Evolutionary conservation across 2,329 filamentous ascomycete species (phyloP).

Genomic region (Acrodontium crateriforme): DNA sequence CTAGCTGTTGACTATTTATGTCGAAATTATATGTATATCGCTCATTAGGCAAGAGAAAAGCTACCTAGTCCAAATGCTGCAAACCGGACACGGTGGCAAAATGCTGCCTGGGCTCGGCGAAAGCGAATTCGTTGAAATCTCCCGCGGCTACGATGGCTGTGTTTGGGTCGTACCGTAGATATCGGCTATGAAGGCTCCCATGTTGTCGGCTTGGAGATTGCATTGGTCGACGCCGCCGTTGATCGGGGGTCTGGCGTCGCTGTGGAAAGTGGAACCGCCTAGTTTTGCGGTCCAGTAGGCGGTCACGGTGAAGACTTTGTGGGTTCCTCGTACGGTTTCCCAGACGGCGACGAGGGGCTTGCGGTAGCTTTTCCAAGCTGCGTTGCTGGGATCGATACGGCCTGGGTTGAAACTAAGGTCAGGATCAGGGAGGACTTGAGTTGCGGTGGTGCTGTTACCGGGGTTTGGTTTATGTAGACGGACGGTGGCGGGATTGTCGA

Average conservation of each 20-base stretch:
- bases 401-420: slow-evolving; percentile 56
- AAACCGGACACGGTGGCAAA: slow-evolving; percentile 44
- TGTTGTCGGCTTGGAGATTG: slow-evolving; percentile 42
- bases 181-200: slow-evolving; percentile 42
- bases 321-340: slow-evolving; percentile 42
- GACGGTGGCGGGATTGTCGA: slow-evolving; percentile 45
- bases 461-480: slow-evolving; percentile 45
- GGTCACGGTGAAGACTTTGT: slow-evolving; percentile 56
- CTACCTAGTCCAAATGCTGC: slow-evolving; percentile 48
- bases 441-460: slow-evolving; percentile 41
- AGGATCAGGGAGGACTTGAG: slow-evolving; percentile 43
- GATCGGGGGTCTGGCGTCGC: slow-evolving; percentile 51
- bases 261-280: slow-evolving; percentile 49
- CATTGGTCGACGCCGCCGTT: slow-evolving; percentile 50
- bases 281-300: slow-evolving; percentile 56
- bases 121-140: slow-evolving; percentile 61
- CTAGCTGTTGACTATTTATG: slow-evolving; percentile 54
- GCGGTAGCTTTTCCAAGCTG: slow-evolving; percentile 46
- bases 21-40: slow-evolving; percentile 60
- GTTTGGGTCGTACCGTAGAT: slow-evolving; percentile 44
- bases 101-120: slow-evolving; percentile 43
- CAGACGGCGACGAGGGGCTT: slow-evolving; percentile 57
- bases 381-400: slow-evolving; percentile 48
- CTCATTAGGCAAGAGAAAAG: slow-evolving; percentile 39
- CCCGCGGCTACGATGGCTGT: slow-evolving; percentile 49